phyloP scores from a whole-genome alignment of 192 early-diverging fungal genomes.

The Chytriomyces sp. region DNA sequence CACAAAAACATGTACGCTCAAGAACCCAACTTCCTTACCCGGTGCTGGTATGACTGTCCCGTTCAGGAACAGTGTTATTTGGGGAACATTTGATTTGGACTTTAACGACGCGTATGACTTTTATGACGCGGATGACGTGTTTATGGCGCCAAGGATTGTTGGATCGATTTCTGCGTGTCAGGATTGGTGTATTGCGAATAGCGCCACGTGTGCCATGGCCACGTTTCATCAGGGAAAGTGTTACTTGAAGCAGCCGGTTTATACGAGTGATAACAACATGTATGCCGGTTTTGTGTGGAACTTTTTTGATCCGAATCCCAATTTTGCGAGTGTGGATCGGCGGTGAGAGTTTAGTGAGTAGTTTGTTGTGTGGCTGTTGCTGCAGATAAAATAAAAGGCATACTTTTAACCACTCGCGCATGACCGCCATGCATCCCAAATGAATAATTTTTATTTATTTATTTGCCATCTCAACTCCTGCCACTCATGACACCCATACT shows the following conservation, averaged over 20 bases:
- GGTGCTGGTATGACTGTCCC: not conserved
- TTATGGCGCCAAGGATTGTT: not conserved
- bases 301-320: not conserved
- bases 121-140: not conserved
- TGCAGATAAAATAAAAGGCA: too few relatives aligned
- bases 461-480: too few relatives aligned
- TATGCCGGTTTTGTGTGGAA: not conserved
- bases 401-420: too few relatives aligned
- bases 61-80: not conserved
- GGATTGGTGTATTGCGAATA: not conserved
- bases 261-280: not conserved
- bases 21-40: not conserved
- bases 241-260: conserved; percentile 2
- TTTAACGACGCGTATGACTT: not conserved
- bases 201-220: not conserved
- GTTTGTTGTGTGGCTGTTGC: too few relatives aligned
- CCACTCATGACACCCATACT: too few relatives aligned
- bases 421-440: too few relatives aligned
- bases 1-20: not conserved
- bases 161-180: not conserved
- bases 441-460: too few relatives aligned
- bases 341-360: too few relatives aligned
- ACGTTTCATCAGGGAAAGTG: not conserved
- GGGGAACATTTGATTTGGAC: not conserved
- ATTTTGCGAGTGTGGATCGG: not conserved